Conservation (phyloP, 805 yeast genomes). For the Suhomyces tanzawaensis region DNA sequence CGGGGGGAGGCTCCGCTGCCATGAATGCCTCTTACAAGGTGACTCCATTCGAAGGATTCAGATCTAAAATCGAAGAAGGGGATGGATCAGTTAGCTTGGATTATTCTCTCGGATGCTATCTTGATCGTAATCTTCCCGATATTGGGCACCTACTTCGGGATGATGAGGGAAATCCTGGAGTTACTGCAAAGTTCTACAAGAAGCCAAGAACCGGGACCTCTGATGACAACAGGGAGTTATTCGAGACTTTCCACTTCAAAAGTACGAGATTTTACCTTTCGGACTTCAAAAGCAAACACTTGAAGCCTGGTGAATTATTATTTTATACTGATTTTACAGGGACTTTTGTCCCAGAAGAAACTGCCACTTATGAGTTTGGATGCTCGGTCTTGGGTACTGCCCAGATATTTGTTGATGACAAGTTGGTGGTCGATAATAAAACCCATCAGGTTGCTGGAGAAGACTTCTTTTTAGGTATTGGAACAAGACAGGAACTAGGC, state of each 20-base stretch:
- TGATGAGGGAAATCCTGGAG: conserved; percentile 26
- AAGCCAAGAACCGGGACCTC: conserved; percentile 23
- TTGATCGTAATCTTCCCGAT: conserved; percentile 31
- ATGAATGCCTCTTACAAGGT: conserved; percentile 46
- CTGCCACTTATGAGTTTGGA: conserved; percentile 53
- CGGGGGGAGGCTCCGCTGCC: conserved; percentile 66
- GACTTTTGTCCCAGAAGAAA: conserved; percentile 43
- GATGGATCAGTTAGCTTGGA: conserved; percentile 21
- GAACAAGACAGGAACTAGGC: conserved; percentile 50
- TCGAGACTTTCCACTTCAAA: conserved; percentile 23
- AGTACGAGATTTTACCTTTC: conserved; percentile 14
- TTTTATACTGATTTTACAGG: conserved; percentile 48
- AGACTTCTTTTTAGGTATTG: conserved; percentile 50
- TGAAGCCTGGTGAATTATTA: conserved; percentile 16
- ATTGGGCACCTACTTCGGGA: conserved; percentile 19
- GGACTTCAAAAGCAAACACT: conserved; percentile 19
- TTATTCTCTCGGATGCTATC: conserved; percentile 34
- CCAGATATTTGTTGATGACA: conserved; percentile 49
- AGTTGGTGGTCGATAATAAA: conserved; percentile 55
- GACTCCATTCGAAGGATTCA: conserved; percentile 50
- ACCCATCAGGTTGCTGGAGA: conserved; percentile 49
- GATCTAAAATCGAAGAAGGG: conserved; percentile 24
- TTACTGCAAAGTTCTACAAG: conserved; percentile 22
- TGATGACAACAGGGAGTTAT: conserved; percentile 17
- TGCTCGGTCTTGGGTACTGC: conserved; percentile 54